Percentiles rank a stretch among this genome's conserved stretches.
These are phyloP conservation scores for Tausonia pullulans DNA, from an alignment of 1,284 basidiomycete genomes.

Conservation along the genomic window DNA sequence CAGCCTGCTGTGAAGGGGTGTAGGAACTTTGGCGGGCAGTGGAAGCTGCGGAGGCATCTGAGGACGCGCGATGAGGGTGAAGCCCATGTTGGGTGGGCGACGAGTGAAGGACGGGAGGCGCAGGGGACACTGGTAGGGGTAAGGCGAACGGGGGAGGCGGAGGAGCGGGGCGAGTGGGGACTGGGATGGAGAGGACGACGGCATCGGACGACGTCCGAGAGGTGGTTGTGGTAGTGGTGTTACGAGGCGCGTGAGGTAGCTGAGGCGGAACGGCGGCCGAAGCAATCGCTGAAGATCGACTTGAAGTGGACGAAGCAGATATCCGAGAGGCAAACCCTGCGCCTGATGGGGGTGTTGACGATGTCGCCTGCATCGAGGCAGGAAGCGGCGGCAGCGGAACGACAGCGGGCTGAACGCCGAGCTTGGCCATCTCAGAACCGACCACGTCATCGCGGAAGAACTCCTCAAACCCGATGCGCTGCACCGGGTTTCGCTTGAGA, in stretches of 20 bases:
- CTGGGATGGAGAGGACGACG: neutral
- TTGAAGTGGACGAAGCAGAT: neutral
- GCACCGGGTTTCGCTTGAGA: conserved; percentile 69
- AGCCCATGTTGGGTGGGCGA: too few species aligned
- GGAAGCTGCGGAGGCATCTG: neutral
- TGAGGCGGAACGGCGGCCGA: too few species aligned
- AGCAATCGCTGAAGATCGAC: neutral
- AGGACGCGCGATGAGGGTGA: neutral
- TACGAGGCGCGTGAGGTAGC: too few species aligned
- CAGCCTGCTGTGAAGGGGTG: neutral
- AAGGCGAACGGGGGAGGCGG: conserved; percentile 14
- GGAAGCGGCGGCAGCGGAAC: conserved; percentile 5
- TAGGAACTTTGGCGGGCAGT: neutral
- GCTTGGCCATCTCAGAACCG: neutral
- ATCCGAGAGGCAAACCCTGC: neutral
- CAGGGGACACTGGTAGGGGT: conserved; percentile 12
- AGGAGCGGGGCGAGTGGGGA: conserved; percentile 12
- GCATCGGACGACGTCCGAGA: neutral
- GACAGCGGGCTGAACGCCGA: neutral
- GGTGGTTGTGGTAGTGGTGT: too few species aligned
- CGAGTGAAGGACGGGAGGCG: neutral
- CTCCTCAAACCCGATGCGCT: conserved; percentile 81
- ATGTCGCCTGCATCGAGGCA: conserved; percentile 13
- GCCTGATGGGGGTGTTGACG: conserved; percentile 6
- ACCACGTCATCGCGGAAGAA: conserved; percentile 72